Evolutionary conservation across 805 yeast species (phyloP).

Genomic region (Hanseniaspora guilliermondii): DNA sequence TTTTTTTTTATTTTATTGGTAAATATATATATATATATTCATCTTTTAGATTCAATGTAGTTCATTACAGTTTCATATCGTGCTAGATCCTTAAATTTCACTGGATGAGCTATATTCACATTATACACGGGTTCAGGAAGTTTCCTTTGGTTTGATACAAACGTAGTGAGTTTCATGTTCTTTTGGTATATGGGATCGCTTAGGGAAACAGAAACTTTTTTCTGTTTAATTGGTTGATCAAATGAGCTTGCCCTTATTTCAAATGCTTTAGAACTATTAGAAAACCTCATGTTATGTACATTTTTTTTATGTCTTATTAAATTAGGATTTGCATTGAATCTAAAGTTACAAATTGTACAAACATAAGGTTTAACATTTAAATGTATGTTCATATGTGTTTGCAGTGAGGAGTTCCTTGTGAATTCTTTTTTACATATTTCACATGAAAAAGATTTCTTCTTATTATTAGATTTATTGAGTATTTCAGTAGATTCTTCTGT

Average conservation of each 20-base stretch:
- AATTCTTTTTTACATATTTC: slow-evolving; percentile 1
- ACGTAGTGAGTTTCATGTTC: neutral
- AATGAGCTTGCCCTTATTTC: neutral
- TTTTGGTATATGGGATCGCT: neutral
- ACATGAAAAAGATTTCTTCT: neutral
- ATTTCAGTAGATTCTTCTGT: neutral
- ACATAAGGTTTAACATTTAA: neutral
- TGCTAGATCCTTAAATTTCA: neutral
- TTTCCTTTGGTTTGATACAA: neutral
- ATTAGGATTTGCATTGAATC: slow-evolving; percentile 7
- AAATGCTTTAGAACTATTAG: neutral
- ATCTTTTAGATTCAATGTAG: neutral
- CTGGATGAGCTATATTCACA: neutral
- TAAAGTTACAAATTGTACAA: slow-evolving; percentile 1
- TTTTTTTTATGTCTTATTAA: slow-evolving; percentile 9
- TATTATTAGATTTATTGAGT: neutral
- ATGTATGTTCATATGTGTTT: slow-evolving; percentile 10
- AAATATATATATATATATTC: no score
- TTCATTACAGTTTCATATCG: slow-evolving; percentile 3
- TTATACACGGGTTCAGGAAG: slow-evolving; percentile 9
- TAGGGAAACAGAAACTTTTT: neutral
- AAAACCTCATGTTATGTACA: neutral
- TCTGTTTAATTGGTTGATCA: neutral
- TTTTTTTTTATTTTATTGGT: no score
- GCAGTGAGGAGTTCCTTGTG: slow-evolving; percentile 5